Evolutionary conservation across 768 basidiomycete species (phyloP).

Genomic region (Lactarius sanguifluus): DNA sequence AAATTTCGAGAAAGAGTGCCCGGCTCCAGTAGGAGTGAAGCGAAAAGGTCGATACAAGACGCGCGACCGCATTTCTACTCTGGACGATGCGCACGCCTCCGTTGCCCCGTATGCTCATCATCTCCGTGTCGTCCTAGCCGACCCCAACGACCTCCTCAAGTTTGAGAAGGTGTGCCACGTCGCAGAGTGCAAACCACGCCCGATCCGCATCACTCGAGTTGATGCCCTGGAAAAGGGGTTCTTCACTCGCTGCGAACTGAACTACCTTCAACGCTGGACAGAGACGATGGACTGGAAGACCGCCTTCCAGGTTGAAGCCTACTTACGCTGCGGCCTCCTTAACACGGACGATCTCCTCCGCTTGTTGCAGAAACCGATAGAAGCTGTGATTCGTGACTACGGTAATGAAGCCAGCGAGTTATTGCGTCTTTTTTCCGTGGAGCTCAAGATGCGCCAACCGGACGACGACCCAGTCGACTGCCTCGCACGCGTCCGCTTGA

Average conservation of each 20-base stretch:
- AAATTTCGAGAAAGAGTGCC: constrained; percentile 56
- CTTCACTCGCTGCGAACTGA: constrained; percentile 50
- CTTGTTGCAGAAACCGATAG: constrained; percentile 46
- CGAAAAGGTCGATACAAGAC: constrained; percentile 44
- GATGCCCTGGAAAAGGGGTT: constrained; percentile 51
- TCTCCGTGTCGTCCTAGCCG: constrained; percentile 59
- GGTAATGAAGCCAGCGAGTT: constrained; percentile 43
- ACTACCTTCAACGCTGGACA: constrained; percentile 46
- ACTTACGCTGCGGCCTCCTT: constrained; percentile 61
- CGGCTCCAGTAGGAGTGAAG: constrained; percentile 44
- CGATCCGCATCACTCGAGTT: constrained; percentile 38
- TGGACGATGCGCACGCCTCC: constrained; percentile 56
- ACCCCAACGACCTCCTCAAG: constrained; percentile 47
- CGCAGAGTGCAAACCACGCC: constrained; percentile 43
- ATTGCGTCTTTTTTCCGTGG: constrained; percentile 55
- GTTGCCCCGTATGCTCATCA: constrained; percentile 74
- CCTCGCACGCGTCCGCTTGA: constrained; percentile 43
- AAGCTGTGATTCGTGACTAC: constrained; percentile 40
- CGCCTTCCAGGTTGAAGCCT: constrained; percentile 74
- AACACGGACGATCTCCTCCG: constrained; percentile 56
- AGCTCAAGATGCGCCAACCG: constrained; percentile 45
- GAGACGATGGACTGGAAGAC: constrained; percentile 57
- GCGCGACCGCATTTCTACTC: constrained; percentile 55
- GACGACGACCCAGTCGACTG: constrained; percentile 46
- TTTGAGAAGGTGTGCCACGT: constrained; percentile 56